Base-by-base conservation (phyloP, 306 rosid species). In the Vigna unguiculata region DNA sequence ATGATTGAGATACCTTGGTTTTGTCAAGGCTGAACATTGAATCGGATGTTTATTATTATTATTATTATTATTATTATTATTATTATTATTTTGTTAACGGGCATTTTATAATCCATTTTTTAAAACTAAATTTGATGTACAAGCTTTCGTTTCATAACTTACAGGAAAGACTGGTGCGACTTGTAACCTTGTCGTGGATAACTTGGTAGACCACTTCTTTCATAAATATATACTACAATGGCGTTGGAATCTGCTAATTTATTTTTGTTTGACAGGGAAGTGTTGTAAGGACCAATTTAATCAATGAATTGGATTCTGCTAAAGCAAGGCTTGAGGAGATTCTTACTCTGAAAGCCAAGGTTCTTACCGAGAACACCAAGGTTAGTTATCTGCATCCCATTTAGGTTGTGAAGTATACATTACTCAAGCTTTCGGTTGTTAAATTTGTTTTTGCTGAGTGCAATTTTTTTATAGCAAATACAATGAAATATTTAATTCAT, bases 311-410 rank as follows among this genome's bases (percentile, higher is more conserved):
- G 84, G 89, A 91, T 71, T 84, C 87, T 65, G 96, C 96, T 79
- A 87, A 87, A 86, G 92, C 85, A 70, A 84, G 77, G 81, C 92
- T 85, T 69, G 81, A 85, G 78, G 93, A 86, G 57, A 87, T 88
- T 75, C 81, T 76, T 76, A 69, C 6, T 72, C 69, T 81, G 80
- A 88, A 91, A 87, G 82, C 85, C 70, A 85, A 84, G 70, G 77
- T 88, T 82, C 74, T 79, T 68, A 28, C 66, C 79, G 89, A 88
- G 69, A 93, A 87, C 65, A 54, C 52, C 72, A 91, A 83, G 98
- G 98, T 91, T 78, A 78, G 69, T 52, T 75, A 15, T 58, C 43
- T 72, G 49, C 67, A 70, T 52, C 68, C 77, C 45, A 79, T 58
- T 20, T 17, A 30, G 70, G 75, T 51, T 72, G 68, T 22, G 72